Evolutionary conservation across 108 stramenopile genomes (phyloP).

Genomic region (Hondaea fermentalgiana): DNA sequence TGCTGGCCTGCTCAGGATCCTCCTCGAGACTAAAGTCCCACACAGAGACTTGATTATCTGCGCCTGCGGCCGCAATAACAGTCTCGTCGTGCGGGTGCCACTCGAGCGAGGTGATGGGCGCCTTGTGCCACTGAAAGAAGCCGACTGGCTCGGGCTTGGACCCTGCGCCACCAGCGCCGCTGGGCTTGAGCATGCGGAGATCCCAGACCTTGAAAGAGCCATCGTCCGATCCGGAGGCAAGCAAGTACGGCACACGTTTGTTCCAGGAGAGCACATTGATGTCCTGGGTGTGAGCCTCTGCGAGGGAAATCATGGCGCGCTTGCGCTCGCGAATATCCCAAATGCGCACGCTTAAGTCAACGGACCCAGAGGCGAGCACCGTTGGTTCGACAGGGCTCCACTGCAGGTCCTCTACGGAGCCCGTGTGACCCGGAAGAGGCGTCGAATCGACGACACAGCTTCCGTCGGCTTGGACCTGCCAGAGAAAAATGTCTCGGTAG

Average conservation of each 20-base stretch:
- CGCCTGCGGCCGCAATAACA: conserved; percentile 73
- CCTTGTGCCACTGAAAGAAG: conserved; percentile 71
- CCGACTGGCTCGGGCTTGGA: conserved; percentile 61
- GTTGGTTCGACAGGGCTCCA: conserved; percentile 87
- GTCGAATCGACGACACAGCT: conserved; percentile 32
- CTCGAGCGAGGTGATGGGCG: conserved; percentile 82
- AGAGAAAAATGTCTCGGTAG: conserved; percentile 69
- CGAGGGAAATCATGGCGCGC: conserved; percentile 66
- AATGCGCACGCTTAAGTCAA: conserved; percentile 68
- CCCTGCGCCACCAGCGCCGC: not conserved
- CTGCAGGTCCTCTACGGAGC: conserved; percentile 84
- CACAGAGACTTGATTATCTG: conserved; percentile 71
- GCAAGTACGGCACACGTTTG: conserved; percentile 68
- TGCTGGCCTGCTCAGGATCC: conserved; percentile 55
- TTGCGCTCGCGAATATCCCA: conserved; percentile 77
- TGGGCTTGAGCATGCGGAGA: conserved; percentile 61
- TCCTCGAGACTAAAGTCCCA: conserved; percentile 95
- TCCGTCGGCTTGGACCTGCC: conserved; percentile 40
- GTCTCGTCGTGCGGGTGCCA: conserved; percentile 96
- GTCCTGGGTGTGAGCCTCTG: conserved; percentile 60
- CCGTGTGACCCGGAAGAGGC: conserved; percentile 45
- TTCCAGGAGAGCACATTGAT: conserved; percentile 97
- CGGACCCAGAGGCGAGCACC: conserved; percentile 70
- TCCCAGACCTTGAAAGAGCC: conserved; percentile 86
- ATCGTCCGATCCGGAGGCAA: conserved; percentile 88